These are phyloP conservation scores for Kluyveromyces sp. DNA, from an alignment of 1,139 yeast species.

Conservation along the genomic window DNA sequence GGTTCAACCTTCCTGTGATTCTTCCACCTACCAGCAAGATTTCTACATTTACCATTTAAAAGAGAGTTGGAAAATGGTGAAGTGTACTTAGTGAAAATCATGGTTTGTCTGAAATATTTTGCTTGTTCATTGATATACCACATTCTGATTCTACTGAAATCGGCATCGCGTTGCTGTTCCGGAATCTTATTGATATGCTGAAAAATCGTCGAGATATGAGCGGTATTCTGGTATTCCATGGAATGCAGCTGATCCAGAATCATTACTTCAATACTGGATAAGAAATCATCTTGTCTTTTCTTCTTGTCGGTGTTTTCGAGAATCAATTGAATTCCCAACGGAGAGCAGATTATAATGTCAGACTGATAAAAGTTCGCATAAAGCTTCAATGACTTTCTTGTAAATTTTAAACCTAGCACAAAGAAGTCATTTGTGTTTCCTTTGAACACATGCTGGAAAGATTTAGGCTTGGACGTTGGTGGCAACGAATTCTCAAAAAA, in stretches of 20 bases:
- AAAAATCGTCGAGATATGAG: conserved; percentile 66
- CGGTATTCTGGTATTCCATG: conserved; percentile 90
- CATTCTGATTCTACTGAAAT: conserved; percentile 84
- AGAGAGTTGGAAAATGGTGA: conserved; percentile 79
- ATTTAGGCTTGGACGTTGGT: conserved; percentile 67
- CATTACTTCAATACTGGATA: conserved; percentile 79
- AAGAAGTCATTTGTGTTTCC: conserved; percentile 93
- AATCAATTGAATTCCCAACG: conserved; percentile 80
- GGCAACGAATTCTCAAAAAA: conserved; percentile 48
- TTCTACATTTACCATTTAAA: conserved; percentile 49
- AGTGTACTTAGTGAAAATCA: conserved; percentile 62
- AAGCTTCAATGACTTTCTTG: conserved; percentile 77
- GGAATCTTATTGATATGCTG: conserved; percentile 74
- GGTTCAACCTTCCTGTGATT: conserved; percentile 34
- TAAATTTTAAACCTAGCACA: conserved; percentile 80
- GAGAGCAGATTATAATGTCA: conserved; percentile 86
- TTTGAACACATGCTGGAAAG: conserved; percentile 68
- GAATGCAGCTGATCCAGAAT: conserved; percentile 81
- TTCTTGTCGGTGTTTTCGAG: conserved; percentile 49
- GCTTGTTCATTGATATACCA: conserved; percentile 88
- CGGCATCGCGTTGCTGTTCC: conserved; percentile 70
- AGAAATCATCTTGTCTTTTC: conserved; percentile 57
- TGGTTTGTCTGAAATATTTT: conserved; percentile 65
- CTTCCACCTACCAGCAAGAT: conserved; percentile 61
- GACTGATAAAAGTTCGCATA: conserved; percentile 80